Evolutionary conservation across 257 asterid species (phyloP).

Genomic region (Primulina eburnea): DNA sequence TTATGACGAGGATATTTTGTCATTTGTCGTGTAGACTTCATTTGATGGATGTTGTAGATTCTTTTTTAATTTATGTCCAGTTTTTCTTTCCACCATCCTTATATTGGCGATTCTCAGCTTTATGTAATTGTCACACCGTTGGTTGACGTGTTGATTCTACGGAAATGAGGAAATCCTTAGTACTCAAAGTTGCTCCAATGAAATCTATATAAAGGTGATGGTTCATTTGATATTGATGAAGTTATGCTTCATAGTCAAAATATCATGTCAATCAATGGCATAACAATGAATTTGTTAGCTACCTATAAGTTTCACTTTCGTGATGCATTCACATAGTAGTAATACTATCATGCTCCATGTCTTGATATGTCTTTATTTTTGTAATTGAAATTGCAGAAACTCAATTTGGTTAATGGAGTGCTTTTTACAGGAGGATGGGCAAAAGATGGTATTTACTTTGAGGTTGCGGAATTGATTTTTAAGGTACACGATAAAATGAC

Average conservation of each 20-base stretch:
- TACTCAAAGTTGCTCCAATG: slow-evolving; percentile 35
- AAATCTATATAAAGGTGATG: slow-evolving; percentile 9
- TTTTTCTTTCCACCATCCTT: slow-evolving; percentile 25
- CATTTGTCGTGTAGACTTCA: not conserved
- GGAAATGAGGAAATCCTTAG: slow-evolving; percentile 35
- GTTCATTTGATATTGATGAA: no score
- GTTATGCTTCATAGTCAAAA: not conserved
- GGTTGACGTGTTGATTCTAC: slow-evolving; percentile 35
- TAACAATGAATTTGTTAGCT: slow-evolving; percentile 15
- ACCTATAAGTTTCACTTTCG: slow-evolving; percentile 1
- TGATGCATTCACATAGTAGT: not conserved
- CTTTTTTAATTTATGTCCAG: not conserved
- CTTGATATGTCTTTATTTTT: slow-evolving; percentile 20
- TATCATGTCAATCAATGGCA: slow-evolving; percentile 6
- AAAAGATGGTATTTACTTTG: slow-evolving; percentile 63
- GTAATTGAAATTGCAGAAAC: slow-evolving; percentile 60
- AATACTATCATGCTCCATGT: not conserved
- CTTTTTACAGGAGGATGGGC: slow-evolving; percentile 92
- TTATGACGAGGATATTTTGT: not conserved
- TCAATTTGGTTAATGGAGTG: slow-evolving; percentile 81
- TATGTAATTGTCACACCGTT: slow-evolving; percentile 22
- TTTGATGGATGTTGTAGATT: slow-evolving; percentile 20
- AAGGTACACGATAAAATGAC: slow-evolving; percentile 44
- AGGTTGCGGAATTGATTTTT: slow-evolving; percentile 62
- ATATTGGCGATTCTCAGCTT: slow-evolving; percentile 34